These are phyloP conservation scores for Leptoxyphium fumago DNA, from an alignment of 2,329 filamentous ascomycete genomes.

Conservation along the genomic window DNA sequence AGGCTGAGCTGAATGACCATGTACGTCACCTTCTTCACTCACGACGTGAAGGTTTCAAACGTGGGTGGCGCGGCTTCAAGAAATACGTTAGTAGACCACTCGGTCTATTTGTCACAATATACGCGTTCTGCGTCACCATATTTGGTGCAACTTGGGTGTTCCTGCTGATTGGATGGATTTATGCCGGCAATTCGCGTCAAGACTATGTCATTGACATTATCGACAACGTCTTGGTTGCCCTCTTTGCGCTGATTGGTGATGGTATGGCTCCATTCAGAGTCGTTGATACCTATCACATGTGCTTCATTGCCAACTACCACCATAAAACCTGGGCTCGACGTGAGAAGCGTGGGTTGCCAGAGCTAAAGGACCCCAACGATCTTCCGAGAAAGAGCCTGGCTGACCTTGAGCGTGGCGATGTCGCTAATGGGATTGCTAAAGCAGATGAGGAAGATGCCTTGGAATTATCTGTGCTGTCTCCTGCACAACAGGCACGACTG, in stretches of 20 bases:
- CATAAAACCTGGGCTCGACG: slow-evolving; percentile 48
- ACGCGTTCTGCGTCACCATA: slow-evolving; percentile 66
- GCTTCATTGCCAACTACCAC: slow-evolving; percentile 62
- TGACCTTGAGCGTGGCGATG: slow-evolving; percentile 3
- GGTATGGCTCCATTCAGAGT: slow-evolving; percentile 55
- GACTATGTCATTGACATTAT: slow-evolving; percentile 41
- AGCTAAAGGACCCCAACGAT: slow-evolving; percentile 54
- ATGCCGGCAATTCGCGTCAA: slow-evolving; percentile 57
- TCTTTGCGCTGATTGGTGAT: slow-evolving; percentile 50
- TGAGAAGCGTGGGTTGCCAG: slow-evolving; percentile 42
- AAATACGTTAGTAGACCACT: slow-evolving; percentile 63
- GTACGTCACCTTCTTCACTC: slow-evolving; percentile 82
- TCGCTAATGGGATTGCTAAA: slow-evolving; percentile 27
- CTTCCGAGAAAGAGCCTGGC: slow-evolving; percentile 31
- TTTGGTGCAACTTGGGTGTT: slow-evolving; percentile 82
- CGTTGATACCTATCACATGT: slow-evolving; percentile 79
- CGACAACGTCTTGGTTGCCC: slow-evolving; percentile 45
- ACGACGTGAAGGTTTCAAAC: slow-evolving; percentile 62
- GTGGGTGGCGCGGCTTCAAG: slow-evolving; percentile 62
- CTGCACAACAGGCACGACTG: slow-evolving; percentile 51
- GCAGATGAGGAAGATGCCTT: slow-evolving; percentile 22
- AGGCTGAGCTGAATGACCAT: slow-evolving; percentile 66
- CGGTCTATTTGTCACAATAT: slow-evolving; percentile 71
- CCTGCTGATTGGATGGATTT: slow-evolving; percentile 81
- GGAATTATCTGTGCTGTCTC: slow-evolving; percentile 48